Evolutionary conservation across 1,284 basidiomycete genomes (phyloP).

Genomic region (Sporisorium scitamineum): DNA sequence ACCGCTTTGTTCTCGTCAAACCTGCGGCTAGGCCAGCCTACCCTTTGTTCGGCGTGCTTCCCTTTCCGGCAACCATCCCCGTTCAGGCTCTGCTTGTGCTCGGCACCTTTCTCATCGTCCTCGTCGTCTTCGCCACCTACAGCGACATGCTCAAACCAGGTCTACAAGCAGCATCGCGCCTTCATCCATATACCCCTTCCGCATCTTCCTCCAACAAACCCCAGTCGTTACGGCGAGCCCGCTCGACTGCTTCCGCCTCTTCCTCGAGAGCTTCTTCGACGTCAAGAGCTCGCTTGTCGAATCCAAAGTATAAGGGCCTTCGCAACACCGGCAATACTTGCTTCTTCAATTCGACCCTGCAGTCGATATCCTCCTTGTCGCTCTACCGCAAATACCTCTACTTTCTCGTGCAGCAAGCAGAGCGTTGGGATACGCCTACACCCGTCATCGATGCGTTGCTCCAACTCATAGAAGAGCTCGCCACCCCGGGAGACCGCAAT

Average conservation of each 20-base stretch:
- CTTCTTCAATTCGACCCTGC: conserved; percentile 67
- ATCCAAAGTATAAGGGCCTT: conserved; percentile 53
- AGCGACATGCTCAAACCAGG: conserved; percentile 47
- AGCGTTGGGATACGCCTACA: conserved; percentile 60
- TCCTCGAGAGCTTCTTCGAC: conserved; percentile 12
- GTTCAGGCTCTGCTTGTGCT: conserved; percentile 21
- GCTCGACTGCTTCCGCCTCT: conserved; percentile 19
- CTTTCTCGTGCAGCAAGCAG: conserved; percentile 46
- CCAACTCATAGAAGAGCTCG: conserved; percentile 54
- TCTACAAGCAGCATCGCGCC: conserved; percentile 30
- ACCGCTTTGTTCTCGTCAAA: conserved; percentile 42
- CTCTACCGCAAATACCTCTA: conserved; percentile 47
- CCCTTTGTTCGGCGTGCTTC: conserved; percentile 31
- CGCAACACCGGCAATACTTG: conserved; percentile 67
- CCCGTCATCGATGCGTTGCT: conserved; percentile 64
- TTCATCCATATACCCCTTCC: conserved; percentile 34
- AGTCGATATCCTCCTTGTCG: conserved; percentile 56
- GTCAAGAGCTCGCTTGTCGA: conserved; percentile 13
- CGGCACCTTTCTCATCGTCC: conserved; percentile 22
- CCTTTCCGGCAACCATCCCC: conserved; percentile 23
- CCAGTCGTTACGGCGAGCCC: conserved; percentile 23
- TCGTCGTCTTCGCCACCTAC: conserved; percentile 15
- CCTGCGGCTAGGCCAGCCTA: conserved; percentile 31
- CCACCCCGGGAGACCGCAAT: conserved; percentile 46
- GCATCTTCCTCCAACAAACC: conserved; percentile 19